Evolutionary conservation across 257 asterid genomes (phyloP), one percentile per base, ranked within the genome.

Genomic region (Solanum okadae): DNA sequence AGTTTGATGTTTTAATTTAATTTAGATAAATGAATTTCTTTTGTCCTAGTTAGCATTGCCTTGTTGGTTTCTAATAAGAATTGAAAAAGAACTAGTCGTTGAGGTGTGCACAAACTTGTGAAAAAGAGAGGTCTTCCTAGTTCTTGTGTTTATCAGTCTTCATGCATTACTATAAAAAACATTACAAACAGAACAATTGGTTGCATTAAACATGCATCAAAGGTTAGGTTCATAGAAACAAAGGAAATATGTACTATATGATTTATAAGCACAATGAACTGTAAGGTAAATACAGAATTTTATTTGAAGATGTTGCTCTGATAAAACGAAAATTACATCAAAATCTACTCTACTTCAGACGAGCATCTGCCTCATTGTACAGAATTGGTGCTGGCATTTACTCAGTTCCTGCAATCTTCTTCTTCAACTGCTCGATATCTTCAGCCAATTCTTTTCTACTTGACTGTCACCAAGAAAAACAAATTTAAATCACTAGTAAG

Each of bases 361-460:
- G 40, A 90, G 59, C 90, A 90, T 63, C 83, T 65, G 91, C 91
- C 94, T 93, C 93, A 34, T 90, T 84, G 83, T 78, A 89, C 86
- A 90, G 88, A 77, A 75, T 86, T 83, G 52, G 72, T 61, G 42
- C 63, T n/a, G 77, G 86, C 87, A 61, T 88, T 90, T 89, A 97
- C 86, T 95, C 98, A 34, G 94, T 89, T 90, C 98, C 99, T 31
- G 98, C 93, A 88, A 96, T 92, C 95, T 94, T 96, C 95, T 94
- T 96, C 96, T 97, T 97, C 87, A 96, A 34, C 18, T 91, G 88
- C 93, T 97, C 99, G 42, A 96, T 92, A 82, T 97, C 99, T 67
- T 94, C 49, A 31, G 94, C 95, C 92, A 97, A 87, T 87, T 97
- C 99, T 91, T 96, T 97, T 89, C 99, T 94, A 91, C 98, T 94